Conservation (phyloP, 305 asterid species). For the Coffea humblotiana region DNA sequence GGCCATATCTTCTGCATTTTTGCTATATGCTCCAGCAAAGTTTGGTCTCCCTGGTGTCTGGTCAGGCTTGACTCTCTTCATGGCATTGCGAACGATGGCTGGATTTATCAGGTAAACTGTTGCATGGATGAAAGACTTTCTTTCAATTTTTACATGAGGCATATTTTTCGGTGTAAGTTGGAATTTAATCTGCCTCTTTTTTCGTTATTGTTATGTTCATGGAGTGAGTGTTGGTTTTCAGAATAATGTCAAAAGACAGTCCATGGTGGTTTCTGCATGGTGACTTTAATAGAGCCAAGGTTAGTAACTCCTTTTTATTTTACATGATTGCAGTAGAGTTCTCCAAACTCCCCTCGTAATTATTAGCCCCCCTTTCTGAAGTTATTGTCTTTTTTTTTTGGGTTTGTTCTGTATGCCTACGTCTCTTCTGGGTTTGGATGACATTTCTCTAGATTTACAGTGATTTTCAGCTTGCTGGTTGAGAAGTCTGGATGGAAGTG, state of each 20-base stretch:
- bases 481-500: background rate
- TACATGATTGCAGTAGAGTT: background rate
- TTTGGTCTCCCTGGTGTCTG: slow-evolving; percentile 89
- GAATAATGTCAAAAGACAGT: slow-evolving; percentile 57
- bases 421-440: background rate
- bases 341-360: background rate
- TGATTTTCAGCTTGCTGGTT: slow-evolving; percentile 12
- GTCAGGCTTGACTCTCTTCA: slow-evolving; percentile 81
- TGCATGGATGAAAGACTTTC: background rate
- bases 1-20: slow-evolving; percentile 63
- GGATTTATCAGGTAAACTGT: slow-evolving; percentile 70
- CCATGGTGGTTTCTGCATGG: slow-evolving; percentile 98
- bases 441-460: background rate
- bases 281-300: slow-evolving; percentile 45
- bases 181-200: background rate
- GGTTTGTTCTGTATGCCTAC: background rate
- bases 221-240: slow-evolving; percentile 30
- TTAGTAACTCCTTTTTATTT: slow-evolving; percentile 21
- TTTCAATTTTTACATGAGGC: background rate
- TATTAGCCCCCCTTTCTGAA: background rate
- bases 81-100: slow-evolving; percentile 75
- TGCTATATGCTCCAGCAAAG: slow-evolving; percentile 61
- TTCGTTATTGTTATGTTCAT: background rate
- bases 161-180: background rate
- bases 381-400: background rate